Conservation (phyloP, 2,329 filamentous ascomycete species). For the Microcyclospora pomicola region DNA sequence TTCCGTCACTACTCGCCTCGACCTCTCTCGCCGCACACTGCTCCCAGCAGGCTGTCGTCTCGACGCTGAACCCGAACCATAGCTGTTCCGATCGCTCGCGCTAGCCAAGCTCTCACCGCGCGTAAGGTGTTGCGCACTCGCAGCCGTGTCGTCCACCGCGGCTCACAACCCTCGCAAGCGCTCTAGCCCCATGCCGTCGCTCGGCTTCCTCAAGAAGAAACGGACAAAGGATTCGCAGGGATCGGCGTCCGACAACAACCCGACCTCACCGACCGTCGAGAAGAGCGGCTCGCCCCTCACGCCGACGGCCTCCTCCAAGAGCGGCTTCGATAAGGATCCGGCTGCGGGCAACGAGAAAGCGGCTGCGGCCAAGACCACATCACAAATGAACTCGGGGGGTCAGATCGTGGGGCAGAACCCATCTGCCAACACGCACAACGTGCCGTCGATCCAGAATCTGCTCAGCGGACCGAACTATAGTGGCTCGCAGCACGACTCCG, state of each 20-base stretch:
- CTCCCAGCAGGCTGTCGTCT: too few relatives aligned
- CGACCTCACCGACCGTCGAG: conserved; percentile 46
- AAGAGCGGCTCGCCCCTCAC: conserved; percentile 24
- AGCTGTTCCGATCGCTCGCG: too few relatives aligned
- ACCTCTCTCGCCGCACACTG: too few relatives aligned
- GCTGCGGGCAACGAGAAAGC: conserved; percentile 17
- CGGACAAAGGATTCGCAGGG: conserved; percentile 72
- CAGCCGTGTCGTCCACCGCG: not conserved
- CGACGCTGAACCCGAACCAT: too few relatives aligned
- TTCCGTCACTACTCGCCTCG: too few relatives aligned
- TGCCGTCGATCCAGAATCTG: conserved; percentile 70
- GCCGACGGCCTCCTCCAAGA: conserved; percentile 32
- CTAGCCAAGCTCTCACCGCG: not conserved
- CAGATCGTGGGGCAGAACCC: conserved; percentile 25
- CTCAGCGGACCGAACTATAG: conserved; percentile 51
- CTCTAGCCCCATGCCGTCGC: conserved; percentile 60
- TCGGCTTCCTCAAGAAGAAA: conserved; percentile 97
- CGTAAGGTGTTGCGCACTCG: not conserved
- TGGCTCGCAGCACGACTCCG: conserved; percentile 24
- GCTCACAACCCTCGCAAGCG: conserved; percentile 4
- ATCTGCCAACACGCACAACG: conserved; percentile 41
- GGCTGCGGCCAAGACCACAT: conserved; percentile 13
- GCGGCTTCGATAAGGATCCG: conserved; percentile 10
- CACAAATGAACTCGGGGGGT: conserved; percentile 8
- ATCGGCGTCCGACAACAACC: conserved; percentile 43